phyloP scores from a whole-genome alignment of 2,329 filamentous ascomycete genomes.

The Clarireedia hainanense region DNA sequence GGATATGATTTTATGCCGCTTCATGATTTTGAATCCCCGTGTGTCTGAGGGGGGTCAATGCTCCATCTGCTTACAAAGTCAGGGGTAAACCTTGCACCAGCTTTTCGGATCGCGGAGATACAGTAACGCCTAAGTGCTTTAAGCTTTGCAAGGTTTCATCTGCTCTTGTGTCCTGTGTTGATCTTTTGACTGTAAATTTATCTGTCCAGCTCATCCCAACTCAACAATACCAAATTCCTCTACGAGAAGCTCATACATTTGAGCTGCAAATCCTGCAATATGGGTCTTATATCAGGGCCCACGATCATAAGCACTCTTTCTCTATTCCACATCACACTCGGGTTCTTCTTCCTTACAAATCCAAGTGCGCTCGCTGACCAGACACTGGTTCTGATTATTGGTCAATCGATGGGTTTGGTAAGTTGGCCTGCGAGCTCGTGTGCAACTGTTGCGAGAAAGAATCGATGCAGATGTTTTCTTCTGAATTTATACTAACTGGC shows the following conservation, averaged over 20 bases:
- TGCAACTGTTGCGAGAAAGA: too few species aligned
- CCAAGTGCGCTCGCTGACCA: slow-evolving; percentile 70
- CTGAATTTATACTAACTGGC: slow-evolving; percentile 7
- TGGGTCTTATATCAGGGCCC: slow-evolving; percentile 75
- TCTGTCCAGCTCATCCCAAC: not conserved
- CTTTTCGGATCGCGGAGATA: not conserved
- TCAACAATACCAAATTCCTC: not conserved
- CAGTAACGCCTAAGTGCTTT: slow-evolving; percentile 5
- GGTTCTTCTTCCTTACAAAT: slow-evolving; percentile 72
- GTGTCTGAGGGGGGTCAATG: too few species aligned
- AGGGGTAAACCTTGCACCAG: not conserved
- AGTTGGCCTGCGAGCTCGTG: slow-evolving; percentile 16
- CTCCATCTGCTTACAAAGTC: not conserved
- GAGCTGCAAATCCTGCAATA: slow-evolving; percentile 33
- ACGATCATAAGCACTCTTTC: slow-evolving; percentile 76
- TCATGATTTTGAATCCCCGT: not conserved
- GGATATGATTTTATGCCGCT: not conserved
- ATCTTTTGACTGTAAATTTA: not conserved
- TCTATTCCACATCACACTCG: slow-evolving; percentile 77
- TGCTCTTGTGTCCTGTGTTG: not conserved
- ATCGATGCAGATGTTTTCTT: not conserved
- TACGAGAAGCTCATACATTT: not conserved
- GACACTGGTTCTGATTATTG: slow-evolving; percentile 70
- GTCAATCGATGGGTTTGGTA: slow-evolving; percentile 78
- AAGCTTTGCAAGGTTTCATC: slow-evolving; percentile 2